phyloP scores from a whole-genome alignment of 371 early-diverging fungal species.

The Mucor sp. region DNA sequence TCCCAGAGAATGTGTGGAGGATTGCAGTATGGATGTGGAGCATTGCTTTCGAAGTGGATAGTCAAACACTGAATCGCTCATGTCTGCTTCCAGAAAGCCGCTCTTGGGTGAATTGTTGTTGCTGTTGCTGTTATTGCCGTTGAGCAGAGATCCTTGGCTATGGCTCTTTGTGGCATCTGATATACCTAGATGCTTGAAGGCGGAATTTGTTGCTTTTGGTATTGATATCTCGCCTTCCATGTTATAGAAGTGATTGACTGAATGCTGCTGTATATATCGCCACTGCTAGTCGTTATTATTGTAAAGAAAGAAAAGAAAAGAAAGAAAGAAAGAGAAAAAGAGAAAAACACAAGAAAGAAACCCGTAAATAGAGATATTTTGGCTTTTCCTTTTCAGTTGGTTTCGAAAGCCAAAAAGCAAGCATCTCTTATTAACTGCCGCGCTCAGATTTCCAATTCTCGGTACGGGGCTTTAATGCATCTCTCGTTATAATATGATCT shows the following conservation, averaged over 20 bases:
- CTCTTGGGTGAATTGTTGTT: not conserved
- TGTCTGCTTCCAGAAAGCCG: constrained; percentile 32
- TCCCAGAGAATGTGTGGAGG: constrained; percentile 9
- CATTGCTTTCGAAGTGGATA: constrained; percentile 31
- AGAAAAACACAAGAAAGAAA: not conserved
- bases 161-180: not conserved
- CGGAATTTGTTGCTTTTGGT: constrained; percentile 5
- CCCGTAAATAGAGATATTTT: not conserved
- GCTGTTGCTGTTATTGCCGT: not conserved
- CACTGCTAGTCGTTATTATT: not conserved
- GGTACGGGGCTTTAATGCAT: not conserved
- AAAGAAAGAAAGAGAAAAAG: not conserved
- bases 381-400: constrained; percentile 13
- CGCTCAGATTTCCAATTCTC: not conserved
- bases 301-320: not conserved
- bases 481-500: not conserved
- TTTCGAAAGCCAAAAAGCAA: constrained; percentile 11
- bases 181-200: not conserved
- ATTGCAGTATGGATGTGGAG: constrained; percentile 24
- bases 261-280: not conserved
- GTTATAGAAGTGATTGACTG: not conserved
- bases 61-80: constrained; percentile 37
- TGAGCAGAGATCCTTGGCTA: not conserved
- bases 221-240: constrained; percentile 9
- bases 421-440: not conserved